These are phyloP conservation scores for Trichoderma sp. DNA, from an alignment of 2,329 filamentous ascomycete genomes.

Conservation along the genomic window DNA sequence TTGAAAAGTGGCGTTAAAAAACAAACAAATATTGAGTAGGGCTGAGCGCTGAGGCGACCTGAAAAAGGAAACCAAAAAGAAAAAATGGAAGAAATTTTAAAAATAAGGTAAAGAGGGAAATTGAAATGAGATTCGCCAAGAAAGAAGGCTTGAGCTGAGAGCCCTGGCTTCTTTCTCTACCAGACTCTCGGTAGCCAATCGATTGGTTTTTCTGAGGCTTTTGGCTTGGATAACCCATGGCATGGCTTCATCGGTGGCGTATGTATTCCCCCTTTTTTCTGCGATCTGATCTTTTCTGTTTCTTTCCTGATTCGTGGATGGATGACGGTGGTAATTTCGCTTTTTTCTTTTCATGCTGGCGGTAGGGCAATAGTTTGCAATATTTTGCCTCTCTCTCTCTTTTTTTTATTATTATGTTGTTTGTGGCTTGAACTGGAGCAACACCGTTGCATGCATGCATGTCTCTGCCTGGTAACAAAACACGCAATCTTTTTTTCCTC, in stretches of 20 bases:
- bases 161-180: background rate
- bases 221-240: background rate
- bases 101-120: background rate
- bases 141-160: conserved; percentile 19
- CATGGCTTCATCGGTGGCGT: background rate
- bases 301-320: background rate
- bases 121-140: conserved; percentile 9
- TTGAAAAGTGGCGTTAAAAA: background rate
- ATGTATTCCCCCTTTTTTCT: background rate
- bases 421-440: background rate
- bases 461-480: background rate
- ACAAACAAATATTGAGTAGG: background rate
- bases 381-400: background rate
- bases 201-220: background rate
- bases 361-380: background rate
- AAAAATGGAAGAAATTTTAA: background rate
- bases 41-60: conserved; percentile 15
- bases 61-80: background rate
- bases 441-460: background rate
- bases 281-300: background rate
- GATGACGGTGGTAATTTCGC: background rate
- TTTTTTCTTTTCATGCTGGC: background rate
- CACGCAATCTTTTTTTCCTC: background rate
- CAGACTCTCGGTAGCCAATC: conserved; percentile 24
- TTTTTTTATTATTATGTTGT: background rate